Base-by-base conservation (phyloP, 192 early-diverging fungal species). In the Linnemannia hyalina region DNA sequence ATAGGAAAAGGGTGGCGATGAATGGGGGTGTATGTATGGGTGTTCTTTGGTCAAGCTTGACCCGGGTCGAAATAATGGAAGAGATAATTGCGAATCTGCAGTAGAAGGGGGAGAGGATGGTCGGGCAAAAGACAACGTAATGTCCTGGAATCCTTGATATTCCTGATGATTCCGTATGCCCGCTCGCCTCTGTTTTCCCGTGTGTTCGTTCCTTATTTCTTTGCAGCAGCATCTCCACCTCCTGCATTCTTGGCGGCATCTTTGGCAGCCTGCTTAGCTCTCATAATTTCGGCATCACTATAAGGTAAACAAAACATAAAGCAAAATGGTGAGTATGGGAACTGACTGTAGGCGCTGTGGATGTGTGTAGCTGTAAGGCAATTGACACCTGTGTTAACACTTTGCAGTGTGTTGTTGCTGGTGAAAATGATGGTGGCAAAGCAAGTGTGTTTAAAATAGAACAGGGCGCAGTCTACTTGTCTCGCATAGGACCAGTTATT, bases 271-370 rank as follows among this genome's bases (percentile, higher is more conserved):
- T 83, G 82, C 57, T 83, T 83, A 13, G 76, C 76, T 40, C 82
- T 78, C 82, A 83, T 83, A 52, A 83, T 83, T 54, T 83, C 82
- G 29, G 82, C 82, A 71, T 83, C 82, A 22, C 82, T 83, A 83
- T 38, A 68, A 52, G 16, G 26, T 18, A 26, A 1, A 52, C 22
- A 20, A 40, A 76, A 10, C 5, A 60, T 65, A 26, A 29, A n/a
- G 6, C 5, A n/a, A 5, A 44, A 49, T 3, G 32, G 69, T 70
- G 20, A 40, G 68, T 70, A 18, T 35, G 11, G 15, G 15, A 9
- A 22, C 13, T 35, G 36, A 2, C 22, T 5, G 16, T 36, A 23
- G 38, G 36, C 29, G 38, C 38, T 38, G 32, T 20, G 18, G 40
- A 41, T 41, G 18, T 3, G 7, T 10, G 36, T 20, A 26, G 6